Base-by-base conservation (phyloP, 2,329 filamentous ascomycete species). In the Fusarium euwallaceae region DNA sequence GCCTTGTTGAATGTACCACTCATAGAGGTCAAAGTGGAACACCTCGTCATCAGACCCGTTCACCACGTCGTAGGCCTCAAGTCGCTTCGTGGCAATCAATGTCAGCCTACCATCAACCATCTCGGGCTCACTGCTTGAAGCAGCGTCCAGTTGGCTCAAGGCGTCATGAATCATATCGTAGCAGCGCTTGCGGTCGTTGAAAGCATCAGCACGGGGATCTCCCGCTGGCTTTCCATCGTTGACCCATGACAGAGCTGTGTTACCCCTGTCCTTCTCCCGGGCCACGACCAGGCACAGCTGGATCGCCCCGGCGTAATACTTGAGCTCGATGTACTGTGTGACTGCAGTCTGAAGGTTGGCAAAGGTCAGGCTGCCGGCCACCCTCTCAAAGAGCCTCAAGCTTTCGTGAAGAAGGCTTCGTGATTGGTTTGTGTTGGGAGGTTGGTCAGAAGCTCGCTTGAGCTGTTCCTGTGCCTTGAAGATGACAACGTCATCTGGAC, bases 381-480 rank as follows among this genome's bases (percentile, higher is more conserved):
- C 97, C 79, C 95, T 93, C 81, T 95, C 90, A 82, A 98, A 98
- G 17, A 98, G 87, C 63, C 92, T 91, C 77, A 98, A 84, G 83
- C 95, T 98, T 82, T 98, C 96, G 76, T 95, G 95, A 24, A 99
- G 88, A 39, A 98, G 86, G 53, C 92, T 92, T 37, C 95, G 91
- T 7, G 93, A 94, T 62, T 91, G 87, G 76, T 95, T 96, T 5
- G 91, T 91, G 79, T 95, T 94, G 6, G 88, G 86, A 11, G 92
- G 91, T 58, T 94, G 91, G 81, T 98, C 95, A 3, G 92, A 92
- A 1, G 96, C 96, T 76, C 94, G 91, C 86, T 98, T 97, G 63
- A 98, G 86, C 78, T 96, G 94, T 83, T 99, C 97, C 81, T 98
- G 96, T 0, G 97, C 97, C 84, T 98, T 98, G 91, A 99, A 99